Conservation (phyloP, 495 filamentous ascomycete genomes). For the Lasiosphaeria hispida region DNA sequence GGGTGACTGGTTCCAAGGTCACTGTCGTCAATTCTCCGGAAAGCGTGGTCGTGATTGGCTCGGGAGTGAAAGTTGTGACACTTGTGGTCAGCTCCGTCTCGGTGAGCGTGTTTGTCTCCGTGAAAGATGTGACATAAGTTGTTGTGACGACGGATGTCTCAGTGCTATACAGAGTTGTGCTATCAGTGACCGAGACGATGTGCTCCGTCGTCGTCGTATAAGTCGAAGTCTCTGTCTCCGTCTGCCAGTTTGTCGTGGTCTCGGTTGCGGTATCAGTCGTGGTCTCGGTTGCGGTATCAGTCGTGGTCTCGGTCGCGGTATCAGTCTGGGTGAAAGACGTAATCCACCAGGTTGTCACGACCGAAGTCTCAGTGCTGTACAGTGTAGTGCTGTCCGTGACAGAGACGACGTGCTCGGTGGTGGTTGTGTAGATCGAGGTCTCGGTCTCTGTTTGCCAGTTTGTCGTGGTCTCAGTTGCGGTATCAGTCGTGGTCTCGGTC, state of each 20-base stretch:
- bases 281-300: no score
- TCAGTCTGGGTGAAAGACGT: constrained; percentile 18
- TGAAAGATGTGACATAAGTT: constrained; percentile 22
- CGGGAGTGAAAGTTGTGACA: no score
- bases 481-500: constrained; percentile 13
- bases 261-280: neutral
- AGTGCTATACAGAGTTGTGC: constrained; percentile 21
- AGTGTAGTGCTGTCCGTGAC: constrained; percentile 23
- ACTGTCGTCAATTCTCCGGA: no score
- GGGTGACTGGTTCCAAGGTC: constrained; percentile 15
- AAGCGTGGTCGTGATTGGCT: no score
- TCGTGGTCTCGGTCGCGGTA: constrained; percentile 14
- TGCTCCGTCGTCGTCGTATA: constrained; percentile 21
- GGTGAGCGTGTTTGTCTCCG: constrained; percentile 24
- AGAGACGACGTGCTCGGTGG: constrained; percentile 19
- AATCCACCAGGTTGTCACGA: constrained; percentile 21
- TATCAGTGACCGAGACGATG: constrained; percentile 17
- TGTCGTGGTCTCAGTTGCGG: neutral
- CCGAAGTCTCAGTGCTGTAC: constrained; percentile 9
- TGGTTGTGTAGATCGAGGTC: constrained; percentile 18
- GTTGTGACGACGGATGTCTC: constrained; percentile 17
- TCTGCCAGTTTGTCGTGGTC: constrained; percentile 13
- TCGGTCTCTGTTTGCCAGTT: constrained; percentile 8
- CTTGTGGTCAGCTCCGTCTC: no score
- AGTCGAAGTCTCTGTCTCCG: constrained; percentile 4